phyloP scores from a whole-genome alignment of 2,329 filamentous ascomycete genomes.

The Anthostomella pinea region DNA sequence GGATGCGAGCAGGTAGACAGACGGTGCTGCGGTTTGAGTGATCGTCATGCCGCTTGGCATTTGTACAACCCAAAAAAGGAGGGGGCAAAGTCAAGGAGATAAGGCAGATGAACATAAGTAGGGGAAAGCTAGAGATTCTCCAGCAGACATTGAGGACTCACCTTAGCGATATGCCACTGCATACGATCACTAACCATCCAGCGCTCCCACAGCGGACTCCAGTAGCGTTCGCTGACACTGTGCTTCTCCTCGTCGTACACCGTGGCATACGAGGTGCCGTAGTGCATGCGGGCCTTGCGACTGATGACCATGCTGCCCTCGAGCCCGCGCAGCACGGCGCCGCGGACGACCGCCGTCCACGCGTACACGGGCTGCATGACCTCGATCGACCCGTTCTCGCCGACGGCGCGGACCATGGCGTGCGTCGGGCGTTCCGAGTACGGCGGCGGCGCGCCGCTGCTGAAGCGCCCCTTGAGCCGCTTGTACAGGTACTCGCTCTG shows the following conservation, averaged over 20 bases:
- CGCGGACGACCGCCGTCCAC: slow-evolving; percentile 77
- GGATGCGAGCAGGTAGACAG: neutral
- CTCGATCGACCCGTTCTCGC: slow-evolving; percentile 59
- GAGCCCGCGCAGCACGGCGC: slow-evolving; percentile 70
- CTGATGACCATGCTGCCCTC: slow-evolving; percentile 79
- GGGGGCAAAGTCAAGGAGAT: slow-evolving; percentile 6
- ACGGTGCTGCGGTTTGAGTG: too few relatives aligned
- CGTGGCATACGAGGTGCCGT: slow-evolving; percentile 78
- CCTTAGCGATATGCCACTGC: slow-evolving; percentile 84
- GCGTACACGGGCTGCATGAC: slow-evolving; percentile 81
- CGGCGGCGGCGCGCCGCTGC: slow-evolving; percentile 53
- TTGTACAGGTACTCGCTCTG: slow-evolving; percentile 76
- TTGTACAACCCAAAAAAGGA: too few relatives aligned
- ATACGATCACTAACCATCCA: slow-evolving; percentile 83
- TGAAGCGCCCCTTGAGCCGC: slow-evolving; percentile 67
- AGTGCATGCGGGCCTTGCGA: slow-evolving; percentile 70
- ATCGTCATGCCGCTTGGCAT: too few relatives aligned
- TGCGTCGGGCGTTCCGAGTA: slow-evolving; percentile 72
- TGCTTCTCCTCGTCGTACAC: slow-evolving; percentile 77
- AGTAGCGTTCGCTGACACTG: slow-evolving; percentile 70
- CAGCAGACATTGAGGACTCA: too few relatives aligned
- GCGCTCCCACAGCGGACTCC: slow-evolving; percentile 75
- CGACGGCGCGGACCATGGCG: slow-evolving; percentile 45
- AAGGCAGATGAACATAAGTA: slow-evolving; percentile 1
- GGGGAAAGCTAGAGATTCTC: too few relatives aligned